Evolutionary conservation across 1,139 yeast genomes (phyloP), one percentile per base, ranked within the genome.

Genomic region (Nakaseomyces nivariensis): DNA sequence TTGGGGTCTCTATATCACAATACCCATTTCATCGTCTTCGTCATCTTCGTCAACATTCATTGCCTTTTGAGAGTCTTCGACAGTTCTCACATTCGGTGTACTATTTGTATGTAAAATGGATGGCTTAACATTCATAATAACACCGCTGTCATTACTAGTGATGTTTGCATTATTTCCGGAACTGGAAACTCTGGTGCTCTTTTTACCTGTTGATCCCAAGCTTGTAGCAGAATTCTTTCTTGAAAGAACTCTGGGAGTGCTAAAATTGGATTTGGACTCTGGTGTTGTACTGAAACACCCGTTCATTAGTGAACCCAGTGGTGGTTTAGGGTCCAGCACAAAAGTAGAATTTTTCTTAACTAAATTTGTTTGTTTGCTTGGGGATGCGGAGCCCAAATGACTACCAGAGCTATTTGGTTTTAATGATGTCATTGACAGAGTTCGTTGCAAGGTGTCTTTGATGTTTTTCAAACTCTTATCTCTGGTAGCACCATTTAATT

Each of bases 251-350:
- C 58, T 10, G 49, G 66, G 53, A 2, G 61, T 59, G 29, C 54
- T 54, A 29, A 63, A 61, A 44, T 57, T 62, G 3, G 65, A 60
- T 34, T 51, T 50, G 5, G 63, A 52, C 46, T 60, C 63, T 1
- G 68, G 68, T 17, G 66, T 58, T 5, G 61, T 58, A 48, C 67
- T 60, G 37, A 55, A 62, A 33, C 62, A 53, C 24, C 69, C 69
- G 47, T 64, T 62, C 69, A 65, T 65, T 48, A 64, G 49, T 4
- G 64, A 55, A 13, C 49, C 52, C 10, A 47, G 43, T 22, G 67
- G 66, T n/a, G 66, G 64, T 45, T 54, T 55, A n/a, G 67, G 68
- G 37, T 59, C 63, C 31, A 65, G 47, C 24, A 55, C 57, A 48
- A 65, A 65, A 2, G 68, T 65, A 1, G 68, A 63, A 45, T 59